These are phyloP conservation scores for Tulasnella sp. DNA, from an alignment of 768 basidiomycete species.

Conservation along the genomic window DNA sequence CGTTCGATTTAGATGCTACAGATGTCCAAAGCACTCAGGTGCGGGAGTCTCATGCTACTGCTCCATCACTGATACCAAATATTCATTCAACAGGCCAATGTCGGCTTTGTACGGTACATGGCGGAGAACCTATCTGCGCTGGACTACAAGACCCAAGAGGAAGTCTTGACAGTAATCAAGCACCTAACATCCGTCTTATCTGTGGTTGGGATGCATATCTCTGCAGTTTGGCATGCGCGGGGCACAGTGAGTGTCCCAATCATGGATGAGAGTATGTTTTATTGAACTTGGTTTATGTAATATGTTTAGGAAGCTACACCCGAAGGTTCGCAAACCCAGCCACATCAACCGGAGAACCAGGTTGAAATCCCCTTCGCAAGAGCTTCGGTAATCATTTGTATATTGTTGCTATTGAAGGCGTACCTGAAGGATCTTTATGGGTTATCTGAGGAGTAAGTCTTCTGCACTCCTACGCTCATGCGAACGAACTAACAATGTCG, in stretches of 20 bases:
- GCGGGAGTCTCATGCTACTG: constrained; percentile 5
- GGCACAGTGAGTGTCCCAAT: constrained; percentile 19
- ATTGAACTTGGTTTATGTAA: neutral
- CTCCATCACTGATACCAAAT: neutral
- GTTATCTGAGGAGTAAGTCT: constrained; percentile 79
- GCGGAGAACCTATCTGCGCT: constrained; percentile 87
- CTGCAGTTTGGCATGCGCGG: constrained; percentile 60
- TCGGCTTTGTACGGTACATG: constrained; percentile 84
- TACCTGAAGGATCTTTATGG: constrained; percentile 76
- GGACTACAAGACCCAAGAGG: constrained; percentile 93
- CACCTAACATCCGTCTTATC: constrained; percentile 64
- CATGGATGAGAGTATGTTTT: neutral
- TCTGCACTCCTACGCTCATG: neutral
- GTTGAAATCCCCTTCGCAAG: constrained; percentile 20
- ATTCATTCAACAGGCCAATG: constrained; percentile 49
- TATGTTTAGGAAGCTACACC: neutral
- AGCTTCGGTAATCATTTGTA: constrained; percentile 60
- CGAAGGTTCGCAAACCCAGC: too few relatives aligned
- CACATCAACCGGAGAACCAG: neutral
- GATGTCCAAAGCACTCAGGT: constrained; percentile 49
- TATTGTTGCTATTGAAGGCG: constrained; percentile 78
- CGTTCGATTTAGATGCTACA: constrained; percentile 60
- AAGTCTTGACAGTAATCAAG: constrained; percentile 76
- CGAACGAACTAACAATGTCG: neutral
- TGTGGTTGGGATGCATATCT: constrained; percentile 68